phyloP scores from a whole-genome alignment of 1,284 basidiomycete species.

The Sporisorium sorghi region DNA sequence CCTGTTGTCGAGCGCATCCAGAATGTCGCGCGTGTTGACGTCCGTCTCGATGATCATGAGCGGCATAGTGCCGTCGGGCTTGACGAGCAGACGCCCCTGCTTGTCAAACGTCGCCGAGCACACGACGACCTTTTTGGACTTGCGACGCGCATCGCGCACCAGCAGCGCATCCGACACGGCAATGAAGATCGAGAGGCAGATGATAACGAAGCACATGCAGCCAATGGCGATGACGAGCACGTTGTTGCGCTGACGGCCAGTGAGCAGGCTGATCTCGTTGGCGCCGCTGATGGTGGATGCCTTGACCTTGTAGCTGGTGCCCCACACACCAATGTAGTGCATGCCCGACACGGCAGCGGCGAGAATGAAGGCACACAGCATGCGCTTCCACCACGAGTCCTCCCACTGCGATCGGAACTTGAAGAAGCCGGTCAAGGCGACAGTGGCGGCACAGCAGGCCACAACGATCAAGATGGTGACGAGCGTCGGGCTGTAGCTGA shows the following conservation, averaged over 20 bases:
- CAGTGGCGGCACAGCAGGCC: conserved; percentile 71
- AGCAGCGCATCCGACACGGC: conserved; percentile 70
- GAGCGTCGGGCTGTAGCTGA: conserved; percentile 68
- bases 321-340: conserved; percentile 73
- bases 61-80: conserved; percentile 72
- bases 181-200: conserved; percentile 70
- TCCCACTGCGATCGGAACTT: conserved; percentile 72
- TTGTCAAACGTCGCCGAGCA: conserved; percentile 72
- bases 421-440: conserved; percentile 72
- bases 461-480: conserved; percentile 72
- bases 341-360: conserved; percentile 72
- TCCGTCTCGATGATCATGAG: conserved; percentile 73
- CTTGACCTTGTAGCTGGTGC: conserved; percentile 70
- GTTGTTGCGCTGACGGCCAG: conserved; percentile 62
- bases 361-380: conserved; percentile 70
- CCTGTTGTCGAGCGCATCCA: conserved; percentile 71
- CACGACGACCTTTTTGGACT: conserved; percentile 72
- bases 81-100: conserved; percentile 72
- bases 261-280: conserved; percentile 44
- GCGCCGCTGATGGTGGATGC: conserved; percentile 25
- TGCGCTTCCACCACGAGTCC: conserved; percentile 72
- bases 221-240: conserved; percentile 69
- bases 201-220: conserved; percentile 72
- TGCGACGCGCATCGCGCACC: conserved; percentile 69
- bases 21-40: conserved; percentile 69